Conservation (phyloP, 1,284 basidiomycete species). For the Termitomyces sp. region DNA sequence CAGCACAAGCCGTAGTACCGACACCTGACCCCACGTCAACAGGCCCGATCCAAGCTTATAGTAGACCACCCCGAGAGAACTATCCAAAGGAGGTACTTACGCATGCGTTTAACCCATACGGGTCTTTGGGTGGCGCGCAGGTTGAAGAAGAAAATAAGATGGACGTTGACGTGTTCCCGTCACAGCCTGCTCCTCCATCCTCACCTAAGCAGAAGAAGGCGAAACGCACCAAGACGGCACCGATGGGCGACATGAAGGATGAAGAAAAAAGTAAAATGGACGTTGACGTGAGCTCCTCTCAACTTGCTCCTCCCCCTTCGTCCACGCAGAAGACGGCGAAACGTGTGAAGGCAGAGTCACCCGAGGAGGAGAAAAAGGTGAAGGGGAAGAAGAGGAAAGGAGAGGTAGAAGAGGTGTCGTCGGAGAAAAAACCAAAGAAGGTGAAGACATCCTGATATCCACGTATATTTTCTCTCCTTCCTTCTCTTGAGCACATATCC, state of each 20-base stretch:
- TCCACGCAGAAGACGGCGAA: conserved; percentile 7
- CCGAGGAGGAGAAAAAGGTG: conserved; percentile 4
- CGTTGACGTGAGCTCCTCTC: conserved; percentile 6
- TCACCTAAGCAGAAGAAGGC: conserved; percentile 6
- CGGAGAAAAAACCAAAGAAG: conserved; percentile 39
- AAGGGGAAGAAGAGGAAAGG: conserved; percentile 46
- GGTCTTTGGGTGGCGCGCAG: conserved; percentile 36
- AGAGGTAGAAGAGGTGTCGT: conserved; percentile 26
- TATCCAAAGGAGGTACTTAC: conserved; percentile 59
- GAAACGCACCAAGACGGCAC: conserved; percentile 3
- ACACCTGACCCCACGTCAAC: conserved; percentile 21
- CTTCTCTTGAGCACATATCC: background rate
- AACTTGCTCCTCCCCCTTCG: background rate
- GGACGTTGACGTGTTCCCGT: conserved; percentile 14
- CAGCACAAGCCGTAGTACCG: conserved; percentile 42
- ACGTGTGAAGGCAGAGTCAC: conserved; percentile 3
- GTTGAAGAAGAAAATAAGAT: conserved; percentile 8
- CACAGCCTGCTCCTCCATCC: background rate
- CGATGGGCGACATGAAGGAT: conserved; percentile 16
- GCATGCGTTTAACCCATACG: conserved; percentile 61
- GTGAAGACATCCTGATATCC: conserved; percentile 23
- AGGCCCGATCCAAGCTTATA: conserved; percentile 24
- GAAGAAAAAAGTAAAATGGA: conserved; percentile 14
- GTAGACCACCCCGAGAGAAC: conserved; percentile 52
- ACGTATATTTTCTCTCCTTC: background rate